Conservation (phyloP, 495 filamentous ascomycete genomes). For the Cercophora sp. region DNA sequence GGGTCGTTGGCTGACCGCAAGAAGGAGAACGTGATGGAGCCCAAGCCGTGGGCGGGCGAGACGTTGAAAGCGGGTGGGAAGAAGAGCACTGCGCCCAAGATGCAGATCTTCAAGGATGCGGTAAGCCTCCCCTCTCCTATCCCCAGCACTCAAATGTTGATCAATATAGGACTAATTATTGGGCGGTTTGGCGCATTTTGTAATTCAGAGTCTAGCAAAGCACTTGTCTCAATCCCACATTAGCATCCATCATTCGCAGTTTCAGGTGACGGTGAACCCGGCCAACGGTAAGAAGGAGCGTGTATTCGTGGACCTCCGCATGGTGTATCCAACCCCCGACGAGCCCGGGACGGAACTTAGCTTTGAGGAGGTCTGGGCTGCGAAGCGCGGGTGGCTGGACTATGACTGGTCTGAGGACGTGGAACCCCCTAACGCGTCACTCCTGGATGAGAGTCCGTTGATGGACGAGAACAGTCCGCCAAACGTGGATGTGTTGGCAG, state of each 20-base stretch:
- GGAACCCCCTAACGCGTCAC: too few species aligned
- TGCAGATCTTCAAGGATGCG: slow-evolving; percentile 92
- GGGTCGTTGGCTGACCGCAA: slow-evolving; percentile 78
- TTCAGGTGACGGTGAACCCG: slow-evolving; percentile 73
- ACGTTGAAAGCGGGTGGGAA: slow-evolving; percentile 83
- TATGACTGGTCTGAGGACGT: slow-evolving; percentile 61
- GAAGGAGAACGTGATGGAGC: slow-evolving; percentile 87
- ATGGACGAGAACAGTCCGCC: slow-evolving; percentile 22
- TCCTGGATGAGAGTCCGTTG: background rate
- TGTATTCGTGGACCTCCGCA: slow-evolving; percentile 79
- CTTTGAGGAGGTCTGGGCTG: slow-evolving; percentile 87
- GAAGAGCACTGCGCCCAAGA: slow-evolving; percentile 68
- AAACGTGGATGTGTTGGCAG: slow-evolving; percentile 22
- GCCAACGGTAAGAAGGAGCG: slow-evolving; percentile 75
- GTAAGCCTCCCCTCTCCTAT: slow-evolving; percentile 57
- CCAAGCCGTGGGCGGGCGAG: slow-evolving; percentile 89
- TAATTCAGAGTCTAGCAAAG: slow-evolving; percentile 51
- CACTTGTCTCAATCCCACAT: slow-evolving; percentile 49
- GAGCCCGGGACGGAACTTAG: slow-evolving; percentile 68
- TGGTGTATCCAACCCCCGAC: slow-evolving; percentile 72
- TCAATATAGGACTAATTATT: slow-evolving; percentile 90
- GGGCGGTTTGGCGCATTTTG: slow-evolving; percentile 47
- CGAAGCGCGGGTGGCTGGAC: slow-evolving; percentile 70
- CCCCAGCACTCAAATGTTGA: slow-evolving; percentile 65
- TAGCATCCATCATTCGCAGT: slow-evolving; percentile 47